These are phyloP conservation scores for Cornus kousa DNA, from an alignment of 148 eudicot genomes.

Conservation along the genomic window DNA sequence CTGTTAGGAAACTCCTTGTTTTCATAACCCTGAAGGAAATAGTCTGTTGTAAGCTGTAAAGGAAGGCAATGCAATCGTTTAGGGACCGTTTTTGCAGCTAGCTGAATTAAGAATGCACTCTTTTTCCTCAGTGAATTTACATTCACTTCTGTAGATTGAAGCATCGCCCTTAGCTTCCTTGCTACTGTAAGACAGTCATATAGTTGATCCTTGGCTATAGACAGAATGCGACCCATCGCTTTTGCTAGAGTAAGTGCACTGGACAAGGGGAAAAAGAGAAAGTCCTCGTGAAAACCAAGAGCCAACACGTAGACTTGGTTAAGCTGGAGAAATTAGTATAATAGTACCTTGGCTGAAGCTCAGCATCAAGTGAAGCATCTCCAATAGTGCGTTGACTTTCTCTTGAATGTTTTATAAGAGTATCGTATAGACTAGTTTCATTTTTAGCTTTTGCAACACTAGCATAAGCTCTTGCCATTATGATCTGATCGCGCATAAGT, in stretches of 20 bases:
- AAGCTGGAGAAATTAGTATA: background rate
- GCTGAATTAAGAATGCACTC: constrained; percentile 88
- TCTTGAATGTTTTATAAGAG: constrained; percentile 61
- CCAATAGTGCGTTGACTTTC: constrained; percentile 63
- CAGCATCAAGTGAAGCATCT: constrained; percentile 83
- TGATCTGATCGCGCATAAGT: constrained; percentile 95
- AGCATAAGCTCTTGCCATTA: constrained; percentile 98
- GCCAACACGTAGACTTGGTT: background rate
- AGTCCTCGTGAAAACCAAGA: constrained; percentile 16
- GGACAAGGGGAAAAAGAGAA: constrained; percentile 25
- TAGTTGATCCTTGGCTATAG: constrained; percentile 79
- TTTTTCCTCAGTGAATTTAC: constrained; percentile 65
- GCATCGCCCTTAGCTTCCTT: constrained; percentile 90
- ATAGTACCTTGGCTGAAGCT: constrained; percentile 72
- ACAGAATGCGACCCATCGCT: constrained; percentile 80
- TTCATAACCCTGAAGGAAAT: constrained; percentile 51
- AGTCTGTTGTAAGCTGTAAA: constrained; percentile 76
- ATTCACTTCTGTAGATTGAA: constrained; percentile 70
- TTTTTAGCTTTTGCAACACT: constrained; percentile 81
- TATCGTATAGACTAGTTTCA: constrained; percentile 61
- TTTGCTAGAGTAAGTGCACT: constrained; percentile 88
- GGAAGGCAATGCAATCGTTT: constrained; percentile 88
- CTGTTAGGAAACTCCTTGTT: constrained; percentile 43
- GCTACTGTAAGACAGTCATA: constrained; percentile 69
- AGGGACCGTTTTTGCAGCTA: constrained; percentile 94